These are phyloP conservation scores for Pseudogymnoascus sp. DNA, from an alignment of 2,329 filamentous ascomycete genomes.

Conservation along the genomic window DNA sequence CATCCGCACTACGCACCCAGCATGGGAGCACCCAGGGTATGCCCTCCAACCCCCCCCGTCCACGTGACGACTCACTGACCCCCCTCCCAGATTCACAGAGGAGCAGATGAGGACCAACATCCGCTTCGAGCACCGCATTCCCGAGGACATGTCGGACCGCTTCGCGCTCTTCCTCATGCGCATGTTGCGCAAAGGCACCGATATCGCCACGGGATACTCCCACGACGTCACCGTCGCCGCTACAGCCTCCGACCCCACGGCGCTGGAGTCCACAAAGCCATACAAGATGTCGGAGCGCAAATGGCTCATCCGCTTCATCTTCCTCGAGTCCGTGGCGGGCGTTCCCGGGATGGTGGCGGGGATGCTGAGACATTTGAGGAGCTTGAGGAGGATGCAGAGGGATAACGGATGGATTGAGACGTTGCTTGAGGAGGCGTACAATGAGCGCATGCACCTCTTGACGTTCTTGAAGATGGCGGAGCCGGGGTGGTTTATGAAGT, in stretches of 20 bases:
- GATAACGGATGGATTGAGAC: conserved; percentile 97
- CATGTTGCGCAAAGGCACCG: conserved; percentile 71
- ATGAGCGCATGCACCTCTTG: conserved; percentile 87
- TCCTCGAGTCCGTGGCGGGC: conserved; percentile 89
- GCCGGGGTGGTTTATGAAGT: conserved; percentile 75
- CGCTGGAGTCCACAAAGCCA: conserved; percentile 43
- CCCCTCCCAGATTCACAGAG: conserved; percentile 57
- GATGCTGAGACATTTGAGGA: conserved; percentile 84
- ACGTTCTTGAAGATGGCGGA: conserved; percentile 90
- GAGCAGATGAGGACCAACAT: conserved; percentile 70
- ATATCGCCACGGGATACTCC: conserved; percentile 72
- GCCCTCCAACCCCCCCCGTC: neutral
- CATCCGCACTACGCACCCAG: conserved; percentile 56
- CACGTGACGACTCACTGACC: conserved; percentile 12
- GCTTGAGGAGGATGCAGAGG: conserved; percentile 75
- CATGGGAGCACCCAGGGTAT: conserved; percentile 49
- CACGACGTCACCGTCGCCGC: conserved; percentile 53
- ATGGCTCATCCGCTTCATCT: conserved; percentile 86
- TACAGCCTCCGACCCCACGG: conserved; percentile 39
- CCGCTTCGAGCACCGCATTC: conserved; percentile 68
- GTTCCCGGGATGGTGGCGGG: conserved; percentile 96
- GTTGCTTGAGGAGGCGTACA: conserved; percentile 81
- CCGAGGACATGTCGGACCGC: conserved; percentile 68
- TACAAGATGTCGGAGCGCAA: conserved; percentile 75
- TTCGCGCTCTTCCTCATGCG: conserved; percentile 72